These are phyloP conservation scores for Cenchrus purpureus DNA, from an alignment of 176 grass and related monocot species.

Conservation along the genomic window DNA sequence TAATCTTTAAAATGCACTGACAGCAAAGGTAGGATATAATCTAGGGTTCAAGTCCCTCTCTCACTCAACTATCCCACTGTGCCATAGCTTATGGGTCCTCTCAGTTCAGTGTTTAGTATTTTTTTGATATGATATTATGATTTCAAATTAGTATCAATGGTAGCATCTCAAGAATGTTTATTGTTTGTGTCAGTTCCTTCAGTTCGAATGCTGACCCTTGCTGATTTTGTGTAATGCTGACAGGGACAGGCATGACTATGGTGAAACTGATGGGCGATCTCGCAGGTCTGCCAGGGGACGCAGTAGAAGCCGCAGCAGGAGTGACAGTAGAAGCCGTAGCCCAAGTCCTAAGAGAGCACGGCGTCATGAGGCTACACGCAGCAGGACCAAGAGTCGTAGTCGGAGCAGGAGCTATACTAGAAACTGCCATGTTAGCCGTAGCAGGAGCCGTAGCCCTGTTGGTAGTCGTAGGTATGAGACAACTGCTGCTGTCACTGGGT, in stretches of 20 bases:
- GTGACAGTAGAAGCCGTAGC: slow-evolving; percentile 63
- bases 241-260: slow-evolving; percentile 57
- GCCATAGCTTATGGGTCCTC: background rate
- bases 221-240: slow-evolving; percentile 28
- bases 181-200: slow-evolving; percentile 1
- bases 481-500: slow-evolving; percentile 32
- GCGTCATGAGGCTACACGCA: slow-evolving; percentile 46
- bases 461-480: slow-evolving; percentile 47
- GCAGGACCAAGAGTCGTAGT: slow-evolving; percentile 45
- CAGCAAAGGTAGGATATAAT: background rate
- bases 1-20: background rate
- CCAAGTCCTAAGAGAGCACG: slow-evolving; percentile 64
- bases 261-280: slow-evolving; percentile 48
- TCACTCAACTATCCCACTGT: background rate
- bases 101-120: background rate
- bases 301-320: slow-evolving; percentile 59
- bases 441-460: slow-evolving; percentile 60
- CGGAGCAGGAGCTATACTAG: slow-evolving; percentile 45
- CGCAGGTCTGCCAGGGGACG: slow-evolving; percentile 56
- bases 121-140: slow-evolving; percentile 9
- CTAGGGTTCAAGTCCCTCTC: background rate
- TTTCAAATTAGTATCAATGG: slow-evolving; percentile 1
- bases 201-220: slow-evolving; percentile 32
- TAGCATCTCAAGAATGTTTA: background rate
- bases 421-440: slow-evolving; percentile 52